These are phyloP conservation scores for Schwanniomyces yamadae DNA, from an alignment of 805 yeast genomes.

Conservation along the genomic window DNA sequence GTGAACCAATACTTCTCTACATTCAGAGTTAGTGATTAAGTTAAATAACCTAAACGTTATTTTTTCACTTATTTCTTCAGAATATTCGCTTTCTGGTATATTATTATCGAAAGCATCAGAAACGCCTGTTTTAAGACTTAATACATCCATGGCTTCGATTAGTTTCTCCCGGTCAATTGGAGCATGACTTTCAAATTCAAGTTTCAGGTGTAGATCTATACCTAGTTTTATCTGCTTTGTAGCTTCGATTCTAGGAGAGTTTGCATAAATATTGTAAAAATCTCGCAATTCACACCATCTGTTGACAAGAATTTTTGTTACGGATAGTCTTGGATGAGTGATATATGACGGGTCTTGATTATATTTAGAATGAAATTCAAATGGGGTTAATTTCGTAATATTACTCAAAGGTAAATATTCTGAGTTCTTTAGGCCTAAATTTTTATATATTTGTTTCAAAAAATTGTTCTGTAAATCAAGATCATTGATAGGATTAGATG, in stretches of 20 bases:
- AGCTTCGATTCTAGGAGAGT: constrained; percentile 24
- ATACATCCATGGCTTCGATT: constrained; percentile 8
- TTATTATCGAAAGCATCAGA: constrained; percentile 1
- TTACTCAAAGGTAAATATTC: constrained; percentile 13
- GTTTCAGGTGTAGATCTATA: constrained; percentile 39
- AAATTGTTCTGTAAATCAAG: not conserved
- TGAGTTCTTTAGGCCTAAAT: not conserved
- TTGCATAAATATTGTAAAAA: constrained; percentile 52
- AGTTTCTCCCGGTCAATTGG: constrained; percentile 22
- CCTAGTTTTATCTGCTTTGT: constrained; percentile 50
- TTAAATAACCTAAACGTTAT: constrained; percentile 38
- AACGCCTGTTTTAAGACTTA: constrained; percentile 6
- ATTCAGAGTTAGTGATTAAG: constrained; percentile 47
- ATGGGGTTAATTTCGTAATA: constrained; percentile 21
- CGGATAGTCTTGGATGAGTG: constrained; percentile 45
- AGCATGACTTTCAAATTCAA: constrained; percentile 49
- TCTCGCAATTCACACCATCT: constrained; percentile 69
- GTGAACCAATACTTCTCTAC: constrained; percentile 64
- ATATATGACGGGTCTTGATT: constrained; percentile 25
- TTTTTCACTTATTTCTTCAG: constrained; percentile 41
- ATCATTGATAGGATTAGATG: not conserved
- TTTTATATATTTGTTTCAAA: constrained; percentile 3
- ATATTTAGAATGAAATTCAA: constrained; percentile 20
- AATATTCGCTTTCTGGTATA: constrained; percentile 17
- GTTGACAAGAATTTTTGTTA: constrained; percentile 57